Base-by-base conservation (phyloP, 352 stramenopile species). In the Phytophthora palmivora region DNA sequence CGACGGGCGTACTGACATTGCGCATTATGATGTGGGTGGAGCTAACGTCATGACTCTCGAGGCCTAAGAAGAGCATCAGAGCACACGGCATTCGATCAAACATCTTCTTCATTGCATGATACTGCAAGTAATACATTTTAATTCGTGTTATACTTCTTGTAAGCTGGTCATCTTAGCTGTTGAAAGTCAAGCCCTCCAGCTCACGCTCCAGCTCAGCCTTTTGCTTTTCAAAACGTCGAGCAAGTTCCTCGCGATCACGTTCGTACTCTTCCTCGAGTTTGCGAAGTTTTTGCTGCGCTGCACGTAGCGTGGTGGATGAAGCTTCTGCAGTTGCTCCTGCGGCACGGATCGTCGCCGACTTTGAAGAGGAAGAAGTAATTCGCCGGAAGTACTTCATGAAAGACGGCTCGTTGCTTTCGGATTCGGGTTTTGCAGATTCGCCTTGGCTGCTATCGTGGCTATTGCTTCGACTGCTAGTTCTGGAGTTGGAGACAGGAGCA, bases 371-470 rank as follows among this genome's bases (percentile, higher is more conserved):
- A 2, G 47, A 62, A 21, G 70, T 54, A 39, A 82, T 74, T 38
- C 82, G 64, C 10, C 82, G 74, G 62, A 94, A 91, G 65, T 91
- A 94, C 47, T 90, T 92, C 81, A 94, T 94, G 65, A 94, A 94
- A 16, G 85, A 89, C 26, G 85, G 83, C 63, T 94, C 67, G 38
- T 59, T 71, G 58, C 16, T 62, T 50, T 64, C 36, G 11, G 26
- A 50, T 28, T 59, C 63, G 26, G 41, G 67, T 57, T 65, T 33
- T 21, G 24, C 16, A 19, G 44, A 8, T 38, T 66, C 59, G 7
- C 39, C 55, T 42, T 67, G 43, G 57, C 42, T 71, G 44, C 53
- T 46, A 28, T 22, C 32, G 21, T 34, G 47, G 8, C 49, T 71
- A 15, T 34, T 59, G 28, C 41, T 50, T 6, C 39, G 55, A 66